These are phyloP conservation scores for Eucalyptus brandiana DNA, from an alignment of 345 rosid genomes.

Conservation along the genomic window DNA sequence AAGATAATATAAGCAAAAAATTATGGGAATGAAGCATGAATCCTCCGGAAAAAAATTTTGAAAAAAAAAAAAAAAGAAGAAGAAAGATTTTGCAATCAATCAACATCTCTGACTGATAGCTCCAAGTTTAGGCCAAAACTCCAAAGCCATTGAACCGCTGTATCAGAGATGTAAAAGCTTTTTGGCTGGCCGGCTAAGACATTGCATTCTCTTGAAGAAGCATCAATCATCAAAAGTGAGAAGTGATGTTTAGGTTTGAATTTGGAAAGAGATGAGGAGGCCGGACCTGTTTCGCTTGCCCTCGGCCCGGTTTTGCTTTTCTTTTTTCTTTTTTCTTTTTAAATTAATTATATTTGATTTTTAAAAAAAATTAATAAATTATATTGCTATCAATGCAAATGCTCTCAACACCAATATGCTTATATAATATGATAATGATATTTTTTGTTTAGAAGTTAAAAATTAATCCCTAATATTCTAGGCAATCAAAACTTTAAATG, in stretches of 20 bases:
- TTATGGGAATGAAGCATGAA: neutral
- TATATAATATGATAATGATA: too few relatives aligned
- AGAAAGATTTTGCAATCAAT: neutral
- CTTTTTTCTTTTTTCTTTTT: too few relatives aligned
- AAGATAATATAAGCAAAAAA: neutral
- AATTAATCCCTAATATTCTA: too few relatives aligned
- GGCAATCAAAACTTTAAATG: too few relatives aligned
- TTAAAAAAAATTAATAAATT: fast-evolving
- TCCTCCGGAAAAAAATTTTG: neutral
- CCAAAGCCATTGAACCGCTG: neutral
- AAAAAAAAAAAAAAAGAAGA: too few relatives aligned
- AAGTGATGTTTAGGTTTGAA: neutral
- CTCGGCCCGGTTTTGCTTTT: too few relatives aligned
- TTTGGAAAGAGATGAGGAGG: neutral
- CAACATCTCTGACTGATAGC: neutral
- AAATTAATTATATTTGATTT: too few relatives aligned
- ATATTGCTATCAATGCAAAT: too few relatives aligned
- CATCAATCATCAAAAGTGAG: neutral
- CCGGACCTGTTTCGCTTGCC: conserved; percentile 37
- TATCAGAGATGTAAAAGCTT: neutral
- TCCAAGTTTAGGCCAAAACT: neutral
- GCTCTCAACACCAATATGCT: too few relatives aligned
- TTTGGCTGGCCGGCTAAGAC: neutral
- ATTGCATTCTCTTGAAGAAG: neutral
- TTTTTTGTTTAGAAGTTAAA: too few relatives aligned